Evolutionary conservation across 2,329 filamentous ascomycete genomes (phyloP).

Genomic region (Sarocladium oryzae): DNA sequence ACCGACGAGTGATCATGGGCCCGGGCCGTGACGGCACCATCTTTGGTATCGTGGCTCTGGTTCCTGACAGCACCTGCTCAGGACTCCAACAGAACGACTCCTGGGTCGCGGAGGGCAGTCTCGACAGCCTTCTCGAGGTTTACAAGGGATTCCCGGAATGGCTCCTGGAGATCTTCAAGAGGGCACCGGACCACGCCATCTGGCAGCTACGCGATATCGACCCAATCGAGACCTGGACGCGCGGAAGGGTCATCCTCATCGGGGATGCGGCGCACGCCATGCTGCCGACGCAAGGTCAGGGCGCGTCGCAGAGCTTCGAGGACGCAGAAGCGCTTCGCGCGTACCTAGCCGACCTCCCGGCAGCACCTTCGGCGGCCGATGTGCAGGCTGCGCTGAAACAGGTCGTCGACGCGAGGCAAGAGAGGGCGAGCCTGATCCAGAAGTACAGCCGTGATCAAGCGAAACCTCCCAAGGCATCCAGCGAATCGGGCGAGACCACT

Average conservation of each 20-base stretch:
- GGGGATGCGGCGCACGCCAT: conserved; percentile 19
- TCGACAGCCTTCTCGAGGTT: not conserved
- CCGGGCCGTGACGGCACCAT: not conserved
- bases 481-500: not conserved
- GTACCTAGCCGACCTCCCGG: not conserved
- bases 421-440: conserved; percentile 3
- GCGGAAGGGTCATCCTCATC: conserved; percentile 12
- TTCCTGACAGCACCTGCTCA: not conserved
- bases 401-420: not conserved
- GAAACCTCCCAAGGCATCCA: not conserved
- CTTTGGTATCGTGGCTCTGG: not conserved
- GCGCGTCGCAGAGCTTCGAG: not conserved
- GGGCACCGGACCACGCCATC: not conserved
- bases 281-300: conserved; percentile 28
- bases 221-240: not conserved
- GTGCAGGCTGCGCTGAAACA: not conserved
- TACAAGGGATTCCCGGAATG: not conserved
- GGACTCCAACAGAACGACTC: not conserved
- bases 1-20: conserved; percentile 3
- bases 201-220: conserved; percentile 3
- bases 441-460: not conserved
- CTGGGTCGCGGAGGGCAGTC: not conserved
- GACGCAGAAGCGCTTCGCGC: not conserved
- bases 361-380: not conserved
- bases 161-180: conserved; percentile 5